Evolutionary conservation across 495 filamentous ascomycete species (phyloP), one percentile per base, ranked within the genome.

Genomic region (Daldinia bambusicola): DNA sequence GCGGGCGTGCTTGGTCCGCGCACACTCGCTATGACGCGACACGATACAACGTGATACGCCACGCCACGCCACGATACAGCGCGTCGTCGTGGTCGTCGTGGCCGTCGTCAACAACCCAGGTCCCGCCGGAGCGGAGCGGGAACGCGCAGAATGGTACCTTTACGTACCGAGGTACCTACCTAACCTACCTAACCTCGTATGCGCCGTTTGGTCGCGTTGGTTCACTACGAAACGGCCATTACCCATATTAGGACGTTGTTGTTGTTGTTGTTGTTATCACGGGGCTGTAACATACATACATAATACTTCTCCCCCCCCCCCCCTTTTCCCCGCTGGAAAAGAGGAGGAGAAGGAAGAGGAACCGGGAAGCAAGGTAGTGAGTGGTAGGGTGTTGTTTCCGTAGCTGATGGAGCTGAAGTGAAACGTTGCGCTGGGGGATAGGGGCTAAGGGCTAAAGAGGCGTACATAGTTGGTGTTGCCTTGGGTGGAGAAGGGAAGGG

Each of bases 321-420:
- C 3, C 26, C 26, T 26, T 3, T 2, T 43, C 57, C 66, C 53
- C 61, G 68, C 61, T 56, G 41, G 61, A 3, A 3, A 26, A 26
- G 26, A 26, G 3, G 26, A n/a, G 26, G 3, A 26, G 26, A 26
- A 26, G 3, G 3, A 26, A 3, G 26, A 26, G 26, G 26, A 26
- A 26, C 26, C 26, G 26, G 26, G n/a, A n/a, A n/a, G n/a, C n/a
- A n/a, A n/a, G n/a, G n/a, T n/a, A n/a, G n/a, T n/a, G n/a, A n/a
- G n/a, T n/a, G n/a, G n/a, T n/a, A n/a, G n/a, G n/a, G n/a, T 74
- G 50, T 71, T 71, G 64, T 74, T 71, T n/a, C 72, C 72, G 64
- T 71, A 71, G 68, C 68, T 71, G 60, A 74, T 16, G 51, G 72
- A 74, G 48, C 59, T 71, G 12, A 74, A 61, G 7, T 6, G 4